Base-by-base conservation (phyloP, 306 rosid genomes). In the Quercus cerris region DNA sequence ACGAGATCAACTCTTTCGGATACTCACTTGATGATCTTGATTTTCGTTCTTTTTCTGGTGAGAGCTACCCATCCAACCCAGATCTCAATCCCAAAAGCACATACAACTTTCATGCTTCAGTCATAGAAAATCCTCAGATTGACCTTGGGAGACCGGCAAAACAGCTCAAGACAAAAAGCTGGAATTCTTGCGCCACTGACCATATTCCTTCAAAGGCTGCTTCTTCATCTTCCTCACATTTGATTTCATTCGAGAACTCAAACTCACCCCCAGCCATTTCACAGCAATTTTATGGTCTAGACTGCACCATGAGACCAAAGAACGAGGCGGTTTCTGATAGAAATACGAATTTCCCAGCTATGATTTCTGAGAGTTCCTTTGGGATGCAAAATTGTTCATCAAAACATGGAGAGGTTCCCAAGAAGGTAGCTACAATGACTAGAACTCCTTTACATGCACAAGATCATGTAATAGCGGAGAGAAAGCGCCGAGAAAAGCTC, bases 181-280 rank as follows among this genome's bases (percentile, higher is more conserved):
- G 91, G 91, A 85, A 54, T 59, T 62, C 88, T 59, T 74, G 80
- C 81, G 44, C 71, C 5, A 78, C 54, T 13, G 71, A 78, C 59
- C 71, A 56, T 28, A 76, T 19, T 30, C 51, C 66, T 70, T 18
- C 77, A 33, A 85, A 75, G 62, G 73, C 86, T 56, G 70, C 86
- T 35, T 44, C 85, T 33, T 74, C 87, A 27, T 74, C 91, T 22
- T 69, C 91, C 4, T 85, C 98, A 23, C 88, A 92, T 35, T 63
- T 94, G 2, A 87, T 94, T 73, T 90, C 97, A 9, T 94, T 94
- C 31, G 83, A 80, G 1, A 77, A 84, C 35, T 81, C 81, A 12
- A 84, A 78, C 30, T 79, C 86, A 15, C 41, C 85, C 3, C 56
- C 85, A 1, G 54, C 51, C 35, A 61, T 63, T 57, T 73, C 84